Evolutionary conservation across 1,284 basidiomycete genomes (phyloP).

Genomic region (Cryptococcus sp.): DNA sequence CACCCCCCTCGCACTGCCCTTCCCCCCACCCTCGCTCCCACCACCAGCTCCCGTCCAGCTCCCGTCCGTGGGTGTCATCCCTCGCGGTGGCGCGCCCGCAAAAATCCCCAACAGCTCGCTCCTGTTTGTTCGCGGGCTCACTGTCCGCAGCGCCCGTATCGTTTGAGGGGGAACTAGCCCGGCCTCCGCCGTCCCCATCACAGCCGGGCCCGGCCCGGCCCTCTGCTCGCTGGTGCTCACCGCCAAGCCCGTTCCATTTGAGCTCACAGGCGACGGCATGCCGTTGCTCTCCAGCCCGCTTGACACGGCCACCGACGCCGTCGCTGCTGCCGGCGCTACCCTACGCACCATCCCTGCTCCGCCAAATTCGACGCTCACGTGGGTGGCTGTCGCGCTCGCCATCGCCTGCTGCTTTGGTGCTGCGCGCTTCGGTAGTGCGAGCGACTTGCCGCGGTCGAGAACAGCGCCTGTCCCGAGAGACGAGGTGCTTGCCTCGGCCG

Average conservation of each 20-base stretch:
- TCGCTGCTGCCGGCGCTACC: conserved; percentile 57
- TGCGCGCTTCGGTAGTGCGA: conserved; percentile 42
- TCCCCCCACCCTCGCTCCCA: conserved; percentile 4
- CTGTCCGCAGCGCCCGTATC: conserved; percentile 19
- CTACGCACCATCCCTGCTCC: conserved; percentile 65
- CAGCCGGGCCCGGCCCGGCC: not conserved
- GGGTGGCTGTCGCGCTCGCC: conserved; percentile 76
- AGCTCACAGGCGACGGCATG: conserved; percentile 1
- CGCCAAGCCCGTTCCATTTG: conserved; percentile 2
- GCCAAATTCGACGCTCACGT: conserved; percentile 90
- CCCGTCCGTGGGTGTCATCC: conserved; percentile 55
- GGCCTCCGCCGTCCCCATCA: not conserved
- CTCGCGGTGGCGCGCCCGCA: conserved; percentile 66
- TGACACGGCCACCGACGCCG: conserved; percentile 22
- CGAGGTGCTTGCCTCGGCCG: not conserved
- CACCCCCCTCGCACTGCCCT: conserved; percentile 25
- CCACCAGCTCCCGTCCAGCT: conserved; percentile 48
- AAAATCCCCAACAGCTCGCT: conserved; percentile 64
- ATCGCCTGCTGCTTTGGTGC: conserved; percentile 74
- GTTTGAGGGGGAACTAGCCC: conserved; percentile 16
- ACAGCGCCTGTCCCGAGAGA: not conserved
- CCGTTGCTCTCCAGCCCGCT: conserved; percentile 53
- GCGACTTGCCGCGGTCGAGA: conserved; percentile 24
- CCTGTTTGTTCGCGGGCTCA: conserved; percentile 35
- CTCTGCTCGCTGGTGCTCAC: not conserved